These are phyloP conservation scores for Miscanthus lutarioriparius DNA, from an alignment of 176 grass and related monocot species.

Conservation along the genomic window DNA sequence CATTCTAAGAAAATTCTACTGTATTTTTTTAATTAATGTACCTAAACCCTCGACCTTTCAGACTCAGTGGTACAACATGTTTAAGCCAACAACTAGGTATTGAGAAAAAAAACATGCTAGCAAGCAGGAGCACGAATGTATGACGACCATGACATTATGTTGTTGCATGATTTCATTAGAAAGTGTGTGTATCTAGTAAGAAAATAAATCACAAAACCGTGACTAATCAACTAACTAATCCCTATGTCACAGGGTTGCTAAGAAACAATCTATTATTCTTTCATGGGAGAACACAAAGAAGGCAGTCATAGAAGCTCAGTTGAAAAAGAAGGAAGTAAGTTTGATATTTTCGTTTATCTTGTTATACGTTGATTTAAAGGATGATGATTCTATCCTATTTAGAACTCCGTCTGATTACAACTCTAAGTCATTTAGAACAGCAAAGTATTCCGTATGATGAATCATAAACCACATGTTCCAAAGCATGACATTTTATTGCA, in stretches of 20 bases:
- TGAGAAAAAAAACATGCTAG: not conserved
- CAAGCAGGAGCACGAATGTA: not conserved
- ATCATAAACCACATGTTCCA: not conserved
- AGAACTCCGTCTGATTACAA: not conserved
- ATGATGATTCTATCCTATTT: not conserved
- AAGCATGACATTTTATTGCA: not conserved
- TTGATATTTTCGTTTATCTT: not conserved
- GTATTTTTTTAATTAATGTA: not conserved
- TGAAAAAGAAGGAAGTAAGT: conserved; percentile 80
- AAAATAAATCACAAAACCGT: not conserved
- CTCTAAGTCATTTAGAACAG: not conserved
- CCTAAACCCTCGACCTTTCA: not conserved
- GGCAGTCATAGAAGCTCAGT: conserved; percentile 59
- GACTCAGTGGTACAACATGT: not conserved
- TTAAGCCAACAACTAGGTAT: not conserved
- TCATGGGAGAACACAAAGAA: conserved; percentile 88
- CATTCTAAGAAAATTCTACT: not conserved
- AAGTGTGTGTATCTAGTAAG: not conserved
- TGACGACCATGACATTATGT: not conserved
- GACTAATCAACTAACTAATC: not conserved
- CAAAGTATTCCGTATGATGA: not conserved
- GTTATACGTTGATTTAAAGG: not conserved
- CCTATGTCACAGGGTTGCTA: conserved; percentile 50
- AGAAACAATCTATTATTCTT: conserved; percentile 70
- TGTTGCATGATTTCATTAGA: not conserved